phyloP scores from a whole-genome alignment of 2,329 filamentous ascomycete genomes.

The Albophoma yamanashiensis region DNA sequence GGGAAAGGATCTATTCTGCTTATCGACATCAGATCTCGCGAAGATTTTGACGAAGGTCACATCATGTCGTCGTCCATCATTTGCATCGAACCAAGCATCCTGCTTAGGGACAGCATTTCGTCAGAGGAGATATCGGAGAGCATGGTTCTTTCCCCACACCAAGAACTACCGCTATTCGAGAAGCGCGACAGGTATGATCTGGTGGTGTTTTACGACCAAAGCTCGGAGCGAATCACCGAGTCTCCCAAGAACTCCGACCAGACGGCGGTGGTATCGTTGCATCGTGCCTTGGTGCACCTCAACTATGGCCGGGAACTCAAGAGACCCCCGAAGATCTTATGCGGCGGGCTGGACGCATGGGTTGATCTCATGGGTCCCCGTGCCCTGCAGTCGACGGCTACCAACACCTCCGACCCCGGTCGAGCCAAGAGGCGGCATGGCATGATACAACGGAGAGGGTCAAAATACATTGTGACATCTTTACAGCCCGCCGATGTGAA shows the following conservation, averaged over 20 bases:
- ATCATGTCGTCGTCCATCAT: constrained; percentile 76
- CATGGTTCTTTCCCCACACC: constrained; percentile 58
- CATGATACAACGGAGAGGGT: constrained; percentile 23
- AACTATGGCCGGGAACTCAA: constrained; percentile 69
- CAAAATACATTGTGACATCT: constrained; percentile 47
- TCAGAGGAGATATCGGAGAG: constrained; percentile 54
- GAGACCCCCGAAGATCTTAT: constrained; percentile 63
- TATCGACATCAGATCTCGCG: constrained; percentile 74
- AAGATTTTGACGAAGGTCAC: constrained; percentile 79
- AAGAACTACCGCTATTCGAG: constrained; percentile 67
- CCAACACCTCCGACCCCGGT: constrained; percentile 11
- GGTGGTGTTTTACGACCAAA: constrained; percentile 82
- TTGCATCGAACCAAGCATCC: constrained; percentile 75
- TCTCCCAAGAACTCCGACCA: constrained; percentile 25
- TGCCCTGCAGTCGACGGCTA: constrained; percentile 40
- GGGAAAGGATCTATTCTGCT: constrained; percentile 54
- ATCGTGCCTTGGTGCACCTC: constrained; percentile 73
- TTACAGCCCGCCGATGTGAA: constrained; percentile 73
- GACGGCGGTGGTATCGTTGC: constrained; percentile 57
- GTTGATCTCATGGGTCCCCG: constrained; percentile 65
- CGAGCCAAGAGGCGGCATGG: constrained; percentile 11
- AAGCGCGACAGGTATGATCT: constrained; percentile 68
- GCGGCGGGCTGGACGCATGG: constrained; percentile 83
- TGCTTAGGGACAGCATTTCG: constrained; percentile 56
- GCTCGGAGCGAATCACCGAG: constrained; percentile 39